Conservation (phyloP, 345 rosid genomes). For the Populus ilicifolia region DNA sequence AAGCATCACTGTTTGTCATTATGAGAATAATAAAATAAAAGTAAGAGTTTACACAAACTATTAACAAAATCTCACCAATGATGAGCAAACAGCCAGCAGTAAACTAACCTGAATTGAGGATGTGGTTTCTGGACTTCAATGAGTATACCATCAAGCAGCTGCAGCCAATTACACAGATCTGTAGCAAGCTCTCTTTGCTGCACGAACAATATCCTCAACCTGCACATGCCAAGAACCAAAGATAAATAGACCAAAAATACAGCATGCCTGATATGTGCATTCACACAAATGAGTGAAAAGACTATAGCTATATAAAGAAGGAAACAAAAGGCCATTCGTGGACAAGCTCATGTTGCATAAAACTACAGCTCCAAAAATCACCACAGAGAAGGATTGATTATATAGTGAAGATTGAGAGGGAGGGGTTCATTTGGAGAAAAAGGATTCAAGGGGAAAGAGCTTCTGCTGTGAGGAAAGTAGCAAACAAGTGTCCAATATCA, state of each 20-base stretch:
- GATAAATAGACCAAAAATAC: background rate
- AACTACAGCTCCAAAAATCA: background rate
- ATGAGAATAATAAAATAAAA: background rate
- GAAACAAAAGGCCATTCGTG: background rate
- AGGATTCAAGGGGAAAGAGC: background rate
- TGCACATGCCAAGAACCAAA: constrained; percentile 17
- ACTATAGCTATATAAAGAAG: background rate
- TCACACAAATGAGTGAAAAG: background rate
- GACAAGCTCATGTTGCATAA: background rate
- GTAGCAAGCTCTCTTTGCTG: constrained; percentile 63
- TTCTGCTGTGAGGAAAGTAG: background rate
- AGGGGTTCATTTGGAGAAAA: background rate
- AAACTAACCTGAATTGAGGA: constrained; percentile 7
- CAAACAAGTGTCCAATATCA: background rate
- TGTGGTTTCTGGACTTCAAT: background rate
- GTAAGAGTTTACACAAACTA: background rate
- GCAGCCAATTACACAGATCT: constrained; percentile 37
- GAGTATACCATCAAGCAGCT: constrained; percentile 9
- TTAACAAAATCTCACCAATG: background rate
- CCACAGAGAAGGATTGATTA: background rate
- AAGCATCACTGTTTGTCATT: background rate
- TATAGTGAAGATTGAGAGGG: background rate
- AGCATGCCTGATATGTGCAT: background rate
- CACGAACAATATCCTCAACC: constrained; percentile 62
- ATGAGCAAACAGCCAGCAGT: background rate